Percentiles rank a stretch among this genome's conserved stretches.
These are phyloP conservation scores for Discostella stelligeroides DNA, from an alignment of 108 stramenopile genomes.

Conservation along the genomic window DNA sequence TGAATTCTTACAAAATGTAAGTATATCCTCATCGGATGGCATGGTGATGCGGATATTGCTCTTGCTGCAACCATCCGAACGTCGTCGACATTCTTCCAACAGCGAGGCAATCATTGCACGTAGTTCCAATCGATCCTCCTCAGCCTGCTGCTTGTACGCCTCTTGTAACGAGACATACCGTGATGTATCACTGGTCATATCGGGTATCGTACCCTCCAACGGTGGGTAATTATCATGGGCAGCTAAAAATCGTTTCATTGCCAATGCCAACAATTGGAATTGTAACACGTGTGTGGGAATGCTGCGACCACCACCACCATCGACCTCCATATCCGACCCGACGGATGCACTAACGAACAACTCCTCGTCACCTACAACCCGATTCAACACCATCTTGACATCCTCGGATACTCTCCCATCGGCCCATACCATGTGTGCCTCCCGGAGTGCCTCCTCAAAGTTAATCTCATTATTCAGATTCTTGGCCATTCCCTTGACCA, in stretches of 20 bases:
- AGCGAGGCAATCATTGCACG: slow-evolving; percentile 8
- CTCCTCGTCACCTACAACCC: slow-evolving; percentile 36
- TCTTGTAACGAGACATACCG: slow-evolving; percentile 83
- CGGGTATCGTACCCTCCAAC: slow-evolving; percentile 87
- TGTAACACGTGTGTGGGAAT: slow-evolving; percentile 25
- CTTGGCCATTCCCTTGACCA: slow-evolving; percentile 60
- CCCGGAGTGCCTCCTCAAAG: slow-evolving; percentile 80
- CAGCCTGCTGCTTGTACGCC: slow-evolving; percentile 74
- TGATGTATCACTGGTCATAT: slow-evolving; percentile 90
- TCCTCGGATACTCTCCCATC: slow-evolving; percentile 58
- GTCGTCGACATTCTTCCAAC: slow-evolving; percentile 33
- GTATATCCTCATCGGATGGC: slow-evolving; percentile 62
- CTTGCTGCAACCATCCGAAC: slow-evolving; percentile 28
- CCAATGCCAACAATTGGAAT: slow-evolving; percentile 49
- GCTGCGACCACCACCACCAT: not conserved
- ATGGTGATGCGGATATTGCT: slow-evolving; percentile 18
- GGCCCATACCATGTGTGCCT: slow-evolving; percentile 87
- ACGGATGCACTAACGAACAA: slow-evolving; percentile 13
- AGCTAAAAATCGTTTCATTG: slow-evolving; percentile 59
- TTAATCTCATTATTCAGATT: slow-evolving; percentile 78
- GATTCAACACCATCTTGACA: slow-evolving; percentile 47
- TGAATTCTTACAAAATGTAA: slow-evolving; percentile 78
- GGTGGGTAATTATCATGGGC: slow-evolving; percentile 69
- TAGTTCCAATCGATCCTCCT: slow-evolving; percentile 58
- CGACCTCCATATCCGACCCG: slow-evolving; percentile 22